Base-by-base conservation (phyloP, 1,284 basidiomycete genomes). In the Ganoderma leucocontextum region DNA sequence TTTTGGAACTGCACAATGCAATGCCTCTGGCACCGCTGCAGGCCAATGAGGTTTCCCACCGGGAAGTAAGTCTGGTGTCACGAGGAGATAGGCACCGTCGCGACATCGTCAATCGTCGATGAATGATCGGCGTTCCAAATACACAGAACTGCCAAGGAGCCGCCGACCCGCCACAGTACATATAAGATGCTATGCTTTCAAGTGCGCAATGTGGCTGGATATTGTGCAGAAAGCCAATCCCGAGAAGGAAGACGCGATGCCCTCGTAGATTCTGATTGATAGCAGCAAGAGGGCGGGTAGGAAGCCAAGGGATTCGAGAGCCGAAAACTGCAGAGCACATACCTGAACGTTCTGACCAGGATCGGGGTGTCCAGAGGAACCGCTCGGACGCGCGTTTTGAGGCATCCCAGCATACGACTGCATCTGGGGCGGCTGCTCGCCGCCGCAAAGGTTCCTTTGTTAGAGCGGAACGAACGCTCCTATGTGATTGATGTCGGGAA, bases 371-470 rank as follows among this genome's bases (percentile, higher is more conserved):
- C 57, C 57, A 12, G 57, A 58, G 19, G 57, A 36, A 22, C 57
- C 57, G 29, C 29, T 29, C 5, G 57, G 19, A n/a, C 13, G 57
- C 15, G 36, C 35, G n/a, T 58, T 38, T 58, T 58, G 57, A 58
- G 57, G 57, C 10, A 22, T 25, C 13, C 29, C 53, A 6, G 25
- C 13, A 36, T 58, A 58, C 15, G 36, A 35, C 9, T 58, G 55
- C 35, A 36, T 39, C 57, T 6, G 57, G n/a, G 19, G 36, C 36
- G 17, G 57, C 35, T 25, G n/a, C 36, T 55, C 25, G 15, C 9
- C 12, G 53, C 17, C 19, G n/a, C 53, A 4, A 58, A 49, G n/a
- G 36, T 58, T 58, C 57, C 55, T 58, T 58, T 58, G 57, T 58
- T 38, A 58, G 57, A 19, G 57, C 35, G 36, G 57, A 5, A 4